Base-by-base conservation (phyloP, 2,329 filamentous ascomycete genomes). In the Fusarium sp. region DNA sequence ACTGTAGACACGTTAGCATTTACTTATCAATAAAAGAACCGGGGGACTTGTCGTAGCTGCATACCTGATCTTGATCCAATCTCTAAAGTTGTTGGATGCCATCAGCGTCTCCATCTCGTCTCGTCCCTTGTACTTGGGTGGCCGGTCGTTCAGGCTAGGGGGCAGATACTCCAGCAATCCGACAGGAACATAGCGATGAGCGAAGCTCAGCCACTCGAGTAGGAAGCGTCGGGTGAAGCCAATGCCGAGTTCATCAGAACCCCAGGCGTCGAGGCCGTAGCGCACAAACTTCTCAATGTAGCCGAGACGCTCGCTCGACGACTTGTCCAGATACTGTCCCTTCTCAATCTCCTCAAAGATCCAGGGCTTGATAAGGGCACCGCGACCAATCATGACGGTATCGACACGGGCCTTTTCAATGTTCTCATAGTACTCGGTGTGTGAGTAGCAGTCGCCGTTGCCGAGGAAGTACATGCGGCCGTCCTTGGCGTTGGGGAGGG, bases 41-140 rank as follows among this genome's bases (percentile, higher is more conserved):
- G 10, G 10, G 47, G 17, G 4, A 6, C 4, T 2, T 27, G 6
- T 9, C 32, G 14, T 25, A 40, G 12, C 6, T 14, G 66, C 63
- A 82, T 89, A 97, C 95, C 92, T 97, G 79, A 99, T 97, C 87
- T 98, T 98, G 82, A 99, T 95, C 97, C 97, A 99, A 83, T 99
- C 97, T 85, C 93, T 93, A 85, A 97, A 98, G 84, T 98, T 95
- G 73, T 91, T 90, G 84, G 95, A 98, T 15, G 92, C 92, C 84
- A 99, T 88, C 74, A 99, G 85, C n/a, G 94, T 97, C 88, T 99
- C 97, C 80, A 99, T 84, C 63, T 99, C 97, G 83, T 97, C 93
- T 68, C 97, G 88, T 22, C 96, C 95, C 77, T 87, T 90, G 81
- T 93, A 99, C 54, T 91, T 90, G 7, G 96, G 96, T 57, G 97